A percentile compares a stretch with the other conserved stretches of the same genome.
These are phyloP conservation scores for Cryphonectria nitschkei DNA, from an alignment of 2,329 filamentous ascomycete species.

Conservation along the genomic window DNA sequence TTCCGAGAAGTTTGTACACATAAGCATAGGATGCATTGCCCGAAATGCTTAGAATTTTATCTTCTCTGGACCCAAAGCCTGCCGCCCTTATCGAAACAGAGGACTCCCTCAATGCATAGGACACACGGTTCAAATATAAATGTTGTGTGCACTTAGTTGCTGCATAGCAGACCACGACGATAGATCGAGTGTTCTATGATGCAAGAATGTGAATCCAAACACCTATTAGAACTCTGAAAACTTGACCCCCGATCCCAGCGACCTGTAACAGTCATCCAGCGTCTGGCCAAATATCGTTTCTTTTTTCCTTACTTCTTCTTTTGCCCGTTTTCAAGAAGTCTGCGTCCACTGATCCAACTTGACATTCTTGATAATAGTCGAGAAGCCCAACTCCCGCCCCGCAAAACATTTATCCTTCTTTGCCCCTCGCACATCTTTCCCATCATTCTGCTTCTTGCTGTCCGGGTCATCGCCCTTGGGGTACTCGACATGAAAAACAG, in stretches of 20 bases:
- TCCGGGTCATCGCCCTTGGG: slow-evolving; percentile 44
- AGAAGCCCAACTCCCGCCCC: slow-evolving; percentile 29
- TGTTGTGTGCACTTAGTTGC: background rate
- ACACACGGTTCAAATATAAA: background rate
- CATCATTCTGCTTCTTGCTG: slow-evolving; percentile 23
- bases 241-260: too few relatives aligned
- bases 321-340: slow-evolving; percentile 9
- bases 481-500: slow-evolving; percentile 66
- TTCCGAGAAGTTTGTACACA: background rate
- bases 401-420: slow-evolving; percentile 32
- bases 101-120: background rate
- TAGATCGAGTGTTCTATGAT: background rate
- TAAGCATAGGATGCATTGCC: background rate
- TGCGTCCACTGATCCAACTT: slow-evolving; percentile 27
- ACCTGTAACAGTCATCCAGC: background rate
- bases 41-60: background rate
- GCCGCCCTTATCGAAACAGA: background rate
- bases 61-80: background rate
- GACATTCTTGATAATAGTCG: slow-evolving; percentile 29
- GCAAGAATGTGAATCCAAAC: background rate
- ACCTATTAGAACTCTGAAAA: background rate
- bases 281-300: background rate
- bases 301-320: background rate
- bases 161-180: background rate
- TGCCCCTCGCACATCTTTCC: slow-evolving; percentile 46